These are phyloP conservation scores for Phytophthora sp. DNA, from an alignment of 352 stramenopile species.

Conservation along the genomic window DNA sequence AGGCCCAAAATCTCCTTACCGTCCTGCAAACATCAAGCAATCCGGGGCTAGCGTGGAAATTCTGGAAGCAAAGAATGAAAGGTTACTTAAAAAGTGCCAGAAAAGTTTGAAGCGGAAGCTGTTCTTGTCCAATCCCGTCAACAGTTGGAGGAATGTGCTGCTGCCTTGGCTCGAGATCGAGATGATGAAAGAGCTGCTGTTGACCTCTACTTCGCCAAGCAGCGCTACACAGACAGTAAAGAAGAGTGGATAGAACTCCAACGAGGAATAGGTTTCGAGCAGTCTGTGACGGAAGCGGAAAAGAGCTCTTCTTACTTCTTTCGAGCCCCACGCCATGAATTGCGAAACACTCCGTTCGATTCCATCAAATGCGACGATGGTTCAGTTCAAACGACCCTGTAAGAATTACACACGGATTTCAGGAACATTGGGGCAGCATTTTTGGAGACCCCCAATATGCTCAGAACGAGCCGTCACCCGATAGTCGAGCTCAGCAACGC, in stretches of 20 bases:
- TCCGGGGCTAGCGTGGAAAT: too few species aligned
- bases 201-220: constrained; percentile 8
- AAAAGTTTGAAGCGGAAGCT: too few species aligned
- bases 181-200: too few species aligned
- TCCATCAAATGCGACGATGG: neutral
- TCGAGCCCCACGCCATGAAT: constrained; percentile 1
- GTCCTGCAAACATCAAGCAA: too few species aligned
- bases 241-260: neutral
- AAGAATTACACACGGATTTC: neutral
- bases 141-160: too few species aligned
- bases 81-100: too few species aligned
- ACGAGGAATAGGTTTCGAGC: neutral
- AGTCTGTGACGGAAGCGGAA: neutral
- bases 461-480: too few species aligned
- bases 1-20: too few species aligned
- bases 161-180: too few species aligned
- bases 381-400: neutral
- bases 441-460: neutral
- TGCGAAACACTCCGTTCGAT: constrained; percentile 5
- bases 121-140: too few species aligned
- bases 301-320: constrained; percentile 7
- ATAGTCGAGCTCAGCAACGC: too few species aligned
- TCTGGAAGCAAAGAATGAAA: too few species aligned
- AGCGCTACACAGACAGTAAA: neutral
- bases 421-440: constrained; percentile 8